Conservation (phyloP, 108 stramenopile species). For the Fragilaria crotonensis region DNA sequence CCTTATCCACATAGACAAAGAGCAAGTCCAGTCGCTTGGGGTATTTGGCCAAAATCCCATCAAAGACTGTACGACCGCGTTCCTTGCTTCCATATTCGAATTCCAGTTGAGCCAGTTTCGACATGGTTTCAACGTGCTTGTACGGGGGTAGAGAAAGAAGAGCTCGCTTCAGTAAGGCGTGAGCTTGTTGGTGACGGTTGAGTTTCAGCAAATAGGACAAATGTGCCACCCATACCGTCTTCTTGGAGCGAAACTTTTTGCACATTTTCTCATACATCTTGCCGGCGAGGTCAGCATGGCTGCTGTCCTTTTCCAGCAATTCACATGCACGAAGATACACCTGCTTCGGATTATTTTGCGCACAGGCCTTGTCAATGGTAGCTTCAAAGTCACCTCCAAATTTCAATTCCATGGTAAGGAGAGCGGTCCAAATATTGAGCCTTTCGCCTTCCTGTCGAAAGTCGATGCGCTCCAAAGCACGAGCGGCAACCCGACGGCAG, state of each 20-base stretch:
- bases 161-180: slow-evolving; percentile 75
- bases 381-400: slow-evolving; percentile 74
- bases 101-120: slow-evolving; percentile 88
- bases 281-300: slow-evolving; percentile 43
- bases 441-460: slow-evolving; percentile 87
- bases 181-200: slow-evolving; percentile 74
- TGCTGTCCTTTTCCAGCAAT: slow-evolving; percentile 68
- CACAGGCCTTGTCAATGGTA: slow-evolving; percentile 75
- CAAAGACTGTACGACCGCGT: slow-evolving; percentile 87
- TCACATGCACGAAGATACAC: slow-evolving; percentile 87
- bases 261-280: slow-evolving; percentile 77
- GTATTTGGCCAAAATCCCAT: slow-evolving; percentile 76
- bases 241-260: slow-evolving; percentile 85
- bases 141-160: slow-evolving; percentile 73
- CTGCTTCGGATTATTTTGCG: slow-evolving; percentile 88
- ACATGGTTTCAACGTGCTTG: slow-evolving; percentile 90
- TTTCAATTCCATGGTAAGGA: slow-evolving; percentile 89
- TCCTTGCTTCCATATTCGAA: slow-evolving; percentile 85
- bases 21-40: slow-evolving; percentile 91
- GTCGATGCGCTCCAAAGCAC: slow-evolving; percentile 86
- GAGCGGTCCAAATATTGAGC: slow-evolving; percentile 93
- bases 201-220: slow-evolving; percentile 64
- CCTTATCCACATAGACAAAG: slow-evolving; percentile 92
- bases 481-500: slow-evolving; percentile 83
- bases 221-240: slow-evolving; percentile 88